A percentile compares a stretch with the other conserved stretches of the same genome.
These are phyloP conservation scores for Melaleuca alternifolia DNA, from an alignment of 345 rosid species.

Conservation along the genomic window DNA sequence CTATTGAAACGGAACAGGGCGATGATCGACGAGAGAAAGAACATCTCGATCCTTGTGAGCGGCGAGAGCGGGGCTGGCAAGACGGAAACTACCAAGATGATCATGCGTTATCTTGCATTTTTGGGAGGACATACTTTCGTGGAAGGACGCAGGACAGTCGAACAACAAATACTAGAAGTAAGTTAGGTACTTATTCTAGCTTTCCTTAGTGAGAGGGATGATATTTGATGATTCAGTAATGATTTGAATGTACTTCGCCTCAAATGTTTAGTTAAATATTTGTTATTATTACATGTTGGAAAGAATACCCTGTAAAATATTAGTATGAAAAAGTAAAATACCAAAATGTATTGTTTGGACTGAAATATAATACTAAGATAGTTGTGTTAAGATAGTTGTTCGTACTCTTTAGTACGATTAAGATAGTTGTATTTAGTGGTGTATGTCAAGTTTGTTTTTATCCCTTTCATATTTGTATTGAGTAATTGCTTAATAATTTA, in stretches of 20 bases:
- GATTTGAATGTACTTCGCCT: background rate
- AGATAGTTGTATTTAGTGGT: background rate
- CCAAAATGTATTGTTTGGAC: background rate
- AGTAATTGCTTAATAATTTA: background rate
- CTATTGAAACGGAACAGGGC: constrained; percentile 28
- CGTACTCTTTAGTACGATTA: background rate
- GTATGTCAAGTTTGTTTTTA: background rate
- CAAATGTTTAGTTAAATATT: background rate
- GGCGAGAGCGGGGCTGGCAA: constrained; percentile 99
- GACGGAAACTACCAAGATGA: constrained; percentile 92
- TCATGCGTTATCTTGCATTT: constrained; percentile 88
- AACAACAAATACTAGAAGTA: constrained; percentile 80
- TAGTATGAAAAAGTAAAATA: background rate
- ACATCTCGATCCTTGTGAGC: constrained; percentile 79
- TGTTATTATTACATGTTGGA: background rate
- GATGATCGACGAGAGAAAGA: constrained; percentile 69
- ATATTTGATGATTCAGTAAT: background rate
- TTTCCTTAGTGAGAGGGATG: background rate
- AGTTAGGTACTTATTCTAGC: constrained; percentile 9
- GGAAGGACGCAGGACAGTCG: constrained; percentile 62
- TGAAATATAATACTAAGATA: background rate
- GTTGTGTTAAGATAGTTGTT: too few species aligned
- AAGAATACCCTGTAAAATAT: background rate
- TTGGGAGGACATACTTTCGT: constrained; percentile 59
- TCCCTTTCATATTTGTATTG: background rate